phyloP scores from a whole-genome alignment of 179 eudicot genomes.

The Drosera spatulata region DNA sequence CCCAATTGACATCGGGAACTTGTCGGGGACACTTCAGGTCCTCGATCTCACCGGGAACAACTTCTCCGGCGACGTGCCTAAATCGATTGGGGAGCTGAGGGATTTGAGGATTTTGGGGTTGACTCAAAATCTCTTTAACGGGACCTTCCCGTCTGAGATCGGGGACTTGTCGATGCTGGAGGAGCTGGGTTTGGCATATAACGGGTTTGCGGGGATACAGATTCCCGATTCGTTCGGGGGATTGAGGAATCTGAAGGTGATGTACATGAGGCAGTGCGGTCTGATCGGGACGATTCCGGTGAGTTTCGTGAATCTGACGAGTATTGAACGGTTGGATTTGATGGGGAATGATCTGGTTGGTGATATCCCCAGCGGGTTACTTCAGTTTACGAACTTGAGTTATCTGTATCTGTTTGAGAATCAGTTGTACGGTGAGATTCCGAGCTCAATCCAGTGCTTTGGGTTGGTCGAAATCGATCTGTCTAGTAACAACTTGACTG shows the following conservation, averaged over 20 bases:
- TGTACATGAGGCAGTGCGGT: slow-evolving; percentile 36
- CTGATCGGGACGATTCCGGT: slow-evolving; percentile 32
- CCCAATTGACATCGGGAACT: slow-evolving; percentile 39
- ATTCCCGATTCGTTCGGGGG: slow-evolving; percentile 40
- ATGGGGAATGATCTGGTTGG: slow-evolving; percentile 32
- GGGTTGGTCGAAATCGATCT: slow-evolving; percentile 32
- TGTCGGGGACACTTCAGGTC: slow-evolving; percentile 21
- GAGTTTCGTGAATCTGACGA: slow-evolving; percentile 18
- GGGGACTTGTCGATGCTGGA: slow-evolving; percentile 43
- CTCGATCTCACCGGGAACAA: slow-evolving; percentile 48
- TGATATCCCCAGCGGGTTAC: slow-evolving; percentile 45
- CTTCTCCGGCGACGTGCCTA: slow-evolving; percentile 66
- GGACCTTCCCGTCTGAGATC: slow-evolving; percentile 47
- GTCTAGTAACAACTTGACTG: slow-evolving; percentile 30
- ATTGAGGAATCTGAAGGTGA: slow-evolving; percentile 19
- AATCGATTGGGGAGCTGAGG: slow-evolving; percentile 35
- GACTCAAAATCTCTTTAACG: slow-evolving; percentile 39
- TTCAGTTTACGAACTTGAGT: slow-evolving; percentile 43
- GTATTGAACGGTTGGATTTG: slow-evolving; percentile 39
- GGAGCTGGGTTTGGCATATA: slow-evolving; percentile 25
- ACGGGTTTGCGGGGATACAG: slow-evolving; percentile 20
- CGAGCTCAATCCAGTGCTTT: slow-evolving; percentile 13
- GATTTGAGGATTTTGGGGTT: slow-evolving; percentile 25
- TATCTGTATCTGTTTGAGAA: slow-evolving; percentile 35
- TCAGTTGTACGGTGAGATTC: slow-evolving; percentile 27